Base-by-base conservation (phyloP, 169 alveolate genomes). In the Fabrea salina region DNA sequence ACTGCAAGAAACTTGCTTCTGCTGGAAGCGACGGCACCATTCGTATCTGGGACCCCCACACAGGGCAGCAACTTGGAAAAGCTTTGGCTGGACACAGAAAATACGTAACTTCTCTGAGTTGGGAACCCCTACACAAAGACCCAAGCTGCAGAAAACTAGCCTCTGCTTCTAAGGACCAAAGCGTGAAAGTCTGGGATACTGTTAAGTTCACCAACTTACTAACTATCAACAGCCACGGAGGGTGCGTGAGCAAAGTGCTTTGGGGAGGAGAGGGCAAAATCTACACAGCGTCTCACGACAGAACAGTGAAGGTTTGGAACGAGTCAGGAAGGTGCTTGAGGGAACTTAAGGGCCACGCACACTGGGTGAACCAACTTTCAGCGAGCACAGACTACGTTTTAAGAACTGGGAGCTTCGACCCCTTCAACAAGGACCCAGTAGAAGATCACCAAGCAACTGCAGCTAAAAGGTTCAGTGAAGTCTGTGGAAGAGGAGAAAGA, bases 301-400 rank as follows among this genome's bases (percentile, higher is more conserved):
- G 89, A 68, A 88, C 95, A 0, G 89, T 93, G 5, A 89, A 87
- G 79, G 89, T 89, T 68, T 89, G 95, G 95, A 79, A 78, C 59
- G 66, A 80, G 56, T 41, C 78, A 1, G 93, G 93, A 22, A 81
- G 70, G 35, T 64, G 83, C 54, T 68, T 79, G 4, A 80, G 89
- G 75, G 95, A 91, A 33, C 79, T 93, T 37, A 86, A 82, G 71
- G 97, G 96, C 1, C 97, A 93, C 86, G 94, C 89, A n/a, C 97
- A 93, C 79, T 91, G 97, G 96, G 93, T 93, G 5, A 93, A 93
- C 71, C 84, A 94, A n/a, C 79, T 93, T 43, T 92, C 95, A 27
- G 50, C 89, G 3, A 86, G 88, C 77, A 93, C 97, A 3, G 97
- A 93, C 66, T 89, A 78, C 76, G 91, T 86, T 1, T 71, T 90